Percentiles rank a stretch among this genome's conserved stretches.
phyloP scores from a whole-genome alignment of 768 basidiomycete genomes.

The Rhizopogon vesiculosus region DNA sequence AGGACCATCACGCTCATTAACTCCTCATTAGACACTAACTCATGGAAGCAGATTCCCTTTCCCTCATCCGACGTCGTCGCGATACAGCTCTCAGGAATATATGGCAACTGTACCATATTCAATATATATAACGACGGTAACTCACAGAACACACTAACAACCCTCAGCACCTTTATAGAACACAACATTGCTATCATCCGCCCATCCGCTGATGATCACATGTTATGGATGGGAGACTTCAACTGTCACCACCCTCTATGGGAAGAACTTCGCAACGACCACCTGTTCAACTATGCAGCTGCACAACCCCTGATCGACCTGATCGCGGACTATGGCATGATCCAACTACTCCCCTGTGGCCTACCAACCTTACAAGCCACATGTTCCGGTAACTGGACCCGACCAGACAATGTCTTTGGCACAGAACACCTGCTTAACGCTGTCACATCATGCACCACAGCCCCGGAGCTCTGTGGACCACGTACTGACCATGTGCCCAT shows the following conservation, averaged over 20 bases:
- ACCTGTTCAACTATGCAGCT: slow-evolving; percentile 14
- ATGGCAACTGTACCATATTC: slow-evolving; percentile 7
- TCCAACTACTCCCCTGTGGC: slow-evolving; percentile 28
- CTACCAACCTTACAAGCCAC: slow-evolving; percentile 29
- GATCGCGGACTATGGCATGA: slow-evolving; percentile 20
- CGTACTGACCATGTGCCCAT: slow-evolving; percentile 14
- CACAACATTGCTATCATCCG: background rate
- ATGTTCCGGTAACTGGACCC: slow-evolving; percentile 22
- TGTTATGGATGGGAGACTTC: slow-evolving; percentile 33
- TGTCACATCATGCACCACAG: too few species aligned
- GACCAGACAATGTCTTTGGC: slow-evolving; percentile 9
- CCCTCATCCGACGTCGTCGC: background rate
- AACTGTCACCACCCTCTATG: slow-evolving; percentile 36
- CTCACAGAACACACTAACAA: slow-evolving; percentile 12
- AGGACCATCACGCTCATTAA: slow-evolving; percentile 5
- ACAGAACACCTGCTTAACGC: rapidly evolving
- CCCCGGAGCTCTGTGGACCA: too few species aligned
- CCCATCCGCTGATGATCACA: slow-evolving; percentile 3
- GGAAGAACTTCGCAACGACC: slow-evolving; percentile 27
- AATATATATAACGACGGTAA: slow-evolving; percentile 28
- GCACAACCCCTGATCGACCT: slow-evolving; percentile 25
- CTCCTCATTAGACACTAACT: background rate
- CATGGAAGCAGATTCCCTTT: background rate
- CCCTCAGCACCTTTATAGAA: slow-evolving; percentile 1
- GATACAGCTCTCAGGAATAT: background rate